phyloP scores from a whole-genome alignment of 2,329 filamentous ascomycete genomes.

The Fusarium luffae region DNA sequence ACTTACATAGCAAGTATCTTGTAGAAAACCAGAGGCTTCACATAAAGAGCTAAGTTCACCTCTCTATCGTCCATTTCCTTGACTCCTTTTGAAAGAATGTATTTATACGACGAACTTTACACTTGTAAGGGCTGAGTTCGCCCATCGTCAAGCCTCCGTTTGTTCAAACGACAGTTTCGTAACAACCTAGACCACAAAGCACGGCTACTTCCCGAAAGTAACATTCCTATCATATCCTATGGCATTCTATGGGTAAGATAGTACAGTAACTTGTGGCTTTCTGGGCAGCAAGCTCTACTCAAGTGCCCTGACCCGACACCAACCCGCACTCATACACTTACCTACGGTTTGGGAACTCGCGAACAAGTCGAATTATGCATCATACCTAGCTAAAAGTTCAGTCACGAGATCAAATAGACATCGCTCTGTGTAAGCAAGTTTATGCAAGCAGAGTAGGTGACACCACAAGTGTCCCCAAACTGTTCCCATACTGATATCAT shows the following conservation, averaged over 20 bases:
- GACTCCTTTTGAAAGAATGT: accelerated
- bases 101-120: accelerated
- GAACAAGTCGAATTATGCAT: neutral
- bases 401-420: no score
- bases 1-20: neutral
- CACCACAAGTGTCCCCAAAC: neutral
- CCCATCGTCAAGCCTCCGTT: neutral
- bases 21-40: accelerated
- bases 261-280: neutral
- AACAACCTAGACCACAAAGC: neutral
- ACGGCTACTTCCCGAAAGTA: neutral
- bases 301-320: no score
- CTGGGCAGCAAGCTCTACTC: neutral
- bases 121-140: neutral
- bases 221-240: neutral
- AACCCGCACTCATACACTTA: no score
- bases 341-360: no score
- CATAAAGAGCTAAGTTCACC: accelerated
- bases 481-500: neutral
- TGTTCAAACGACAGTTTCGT: neutral
- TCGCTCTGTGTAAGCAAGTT: neutral
- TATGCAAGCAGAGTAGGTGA: neutral
- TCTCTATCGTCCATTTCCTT: accelerated
- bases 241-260: neutral
- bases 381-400: neutral